Evolutionary conservation across 2,329 filamentous ascomycete species (phyloP), one percentile per base, ranked within the genome.

Genomic region (Periconia macrospinosa): DNA sequence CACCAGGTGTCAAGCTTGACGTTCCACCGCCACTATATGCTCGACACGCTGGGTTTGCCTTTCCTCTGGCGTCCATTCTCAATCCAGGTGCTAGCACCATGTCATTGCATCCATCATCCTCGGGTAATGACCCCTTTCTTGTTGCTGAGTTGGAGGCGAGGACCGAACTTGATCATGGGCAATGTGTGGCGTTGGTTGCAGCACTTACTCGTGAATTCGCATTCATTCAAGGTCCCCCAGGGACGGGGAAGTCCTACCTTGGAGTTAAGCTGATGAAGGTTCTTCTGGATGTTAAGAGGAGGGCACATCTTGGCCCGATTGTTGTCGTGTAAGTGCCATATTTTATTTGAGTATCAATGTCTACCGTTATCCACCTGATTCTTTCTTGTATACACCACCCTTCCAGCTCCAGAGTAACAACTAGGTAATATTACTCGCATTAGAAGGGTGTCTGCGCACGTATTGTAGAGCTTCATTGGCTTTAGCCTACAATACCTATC

Each of bases 161-260:
- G 8, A 66, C 63, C 0, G 52, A 50, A 2, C 77, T 90, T 0
- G 86, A 89, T 57, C 52, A 61, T 10, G 73, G 70, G 2, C 79
- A 81, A 60, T 79, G 80, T 5, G 53, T 59, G 3, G 83, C 85
- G 1, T 67, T 89, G 0, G 57, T 86, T 0, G 72, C 78, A 17
- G 78, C 83, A 2, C 69, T 90, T 0, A 77, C 74, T 0, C 76
- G 79, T 1, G 77, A 78, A 33, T 68, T 88, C 9, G 81, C 84
- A 1, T 74, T 89, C 5, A 86, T 89, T 11, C 86, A 90, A 72
- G 88, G 88, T 0, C 87, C 87, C 0, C 87, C 87, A 0, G 87
- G 88, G 0, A 90, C 87, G 0, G 87, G 88, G 0, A 90, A 90
- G 64, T 82, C 78, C 3, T 89, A 81, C 57, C 78, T 81, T 0